Base-by-base conservation (phyloP, 177 flowering plant species). In the Vitis hybrid region DNA sequence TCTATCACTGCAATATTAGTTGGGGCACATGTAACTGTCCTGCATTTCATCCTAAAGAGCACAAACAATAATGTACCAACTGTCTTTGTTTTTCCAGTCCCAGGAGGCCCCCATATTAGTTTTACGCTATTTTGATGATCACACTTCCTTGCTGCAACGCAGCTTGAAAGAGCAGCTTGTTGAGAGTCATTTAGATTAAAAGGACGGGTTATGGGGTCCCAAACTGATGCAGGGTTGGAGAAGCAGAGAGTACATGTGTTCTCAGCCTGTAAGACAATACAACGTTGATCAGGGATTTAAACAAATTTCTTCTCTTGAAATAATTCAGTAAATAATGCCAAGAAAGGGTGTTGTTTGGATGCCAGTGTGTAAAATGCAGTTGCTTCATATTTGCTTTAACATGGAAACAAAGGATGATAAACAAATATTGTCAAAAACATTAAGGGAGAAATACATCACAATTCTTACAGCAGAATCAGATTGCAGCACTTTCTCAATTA, bases 101-200 rank as follows among this genome's bases (percentile, higher is more conserved):
- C 84, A 0, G 84, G 79, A 50, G 84, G 84, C 3, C 84, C 81
- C 72, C 74, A 73, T 32, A 75, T 84, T 18, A 89, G 81, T 69
- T 82, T 78, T 2, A 89, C 77, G 1, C 71, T 62, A 40, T 56
- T 69, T 18, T 48, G 57, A 66, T 85, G 89, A 2, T 30, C 15
- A 63, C 91, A 86, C 6, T 68, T 17, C 14, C 58, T 74, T 8
- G 64, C 56, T 17, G 62, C 60, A 14, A 85, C 52, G 40, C 82
- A 81, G 56, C 69, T 74, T n/a, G 70, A n/a, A 57, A 89, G 69
- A 17, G 87, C 88, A 49, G 50, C 62, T 67, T 61, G 52, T 73
- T 88, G 92, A 13, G 87, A 82, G 2, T 69, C 77, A 68, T 88
- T 81, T 6, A 86, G 62, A 6, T 60, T 27, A 13, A 70, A 68